These are phyloP conservation scores for Syzygium malaccense DNA, from an alignment of 441 rosid genomes.

Conservation along the genomic window DNA sequence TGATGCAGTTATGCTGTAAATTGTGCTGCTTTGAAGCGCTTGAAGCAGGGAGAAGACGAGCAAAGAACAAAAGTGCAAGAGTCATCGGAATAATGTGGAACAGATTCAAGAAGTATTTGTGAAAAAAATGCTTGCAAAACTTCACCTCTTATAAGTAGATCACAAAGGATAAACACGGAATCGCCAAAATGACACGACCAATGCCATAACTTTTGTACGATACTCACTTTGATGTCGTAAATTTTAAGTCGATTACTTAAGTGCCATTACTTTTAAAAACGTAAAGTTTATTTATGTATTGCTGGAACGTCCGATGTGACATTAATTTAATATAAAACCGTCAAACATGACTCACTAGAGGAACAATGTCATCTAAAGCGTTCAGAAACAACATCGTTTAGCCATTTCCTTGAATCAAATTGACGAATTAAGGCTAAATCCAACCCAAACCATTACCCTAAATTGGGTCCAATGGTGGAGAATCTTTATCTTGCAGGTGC, in stretches of 20 bases:
- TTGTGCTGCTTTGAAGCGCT: background rate
- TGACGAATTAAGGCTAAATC: background rate
- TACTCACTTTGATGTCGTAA: background rate
- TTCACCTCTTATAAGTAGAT: background rate
- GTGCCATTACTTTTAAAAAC: background rate
- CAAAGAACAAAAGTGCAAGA: background rate
- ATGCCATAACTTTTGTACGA: background rate
- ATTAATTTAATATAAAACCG: background rate
- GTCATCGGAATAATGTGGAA: background rate
- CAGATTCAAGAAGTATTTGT: background rate
- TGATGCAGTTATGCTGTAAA: background rate
- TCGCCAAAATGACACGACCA: background rate
- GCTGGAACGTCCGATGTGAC: background rate
- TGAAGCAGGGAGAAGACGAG: background rate
- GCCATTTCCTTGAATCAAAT: background rate
- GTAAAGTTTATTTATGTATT: background rate
- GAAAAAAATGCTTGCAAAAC: background rate
- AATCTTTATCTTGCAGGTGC: background rate
- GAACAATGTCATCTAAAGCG: background rate
- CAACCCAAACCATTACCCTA: background rate
- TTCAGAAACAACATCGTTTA: background rate
- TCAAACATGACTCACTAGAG: background rate
- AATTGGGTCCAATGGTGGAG: background rate
- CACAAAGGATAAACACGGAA: background rate
- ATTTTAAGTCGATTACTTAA: background rate